Evolutionary conservation across 2,329 filamentous ascomycete species (phyloP), one percentile per base, ranked within the genome.

Genomic region (Colletotrichum cuscutae): DNA sequence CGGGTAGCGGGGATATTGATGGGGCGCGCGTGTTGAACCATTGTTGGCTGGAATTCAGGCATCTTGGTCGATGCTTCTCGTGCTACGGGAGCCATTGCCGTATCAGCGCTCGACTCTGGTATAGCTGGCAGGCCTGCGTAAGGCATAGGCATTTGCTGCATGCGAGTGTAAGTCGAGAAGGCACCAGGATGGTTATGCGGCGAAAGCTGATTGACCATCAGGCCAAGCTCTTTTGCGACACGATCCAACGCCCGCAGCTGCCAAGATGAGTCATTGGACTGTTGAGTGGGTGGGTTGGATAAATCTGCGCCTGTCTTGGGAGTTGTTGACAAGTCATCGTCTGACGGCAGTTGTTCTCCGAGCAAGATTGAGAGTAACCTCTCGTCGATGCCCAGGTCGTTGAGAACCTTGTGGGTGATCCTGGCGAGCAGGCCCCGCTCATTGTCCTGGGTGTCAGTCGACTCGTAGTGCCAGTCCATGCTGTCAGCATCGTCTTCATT

Each of bases 321-420:
- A 28, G 85, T 89, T 11, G 85, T 81, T 12, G 86, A 85, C 11
- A 88, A 75, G 71, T 87, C 82, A 49, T 88, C 84, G 30, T 86
- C 84, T 30, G 84, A 84, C 3, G 92, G 91, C 28, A 97, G 83
- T 2, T 90, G 86, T 80, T 98, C 95, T 13, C 97, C 97, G 68
- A 98, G 92, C 9, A 99, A 91, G 62, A 98, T 91, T 0, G 94
- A 94, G 9, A 99, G 88, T 24, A 97, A 86, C 62, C 90, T 89
- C 75, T 98, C 95, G 77, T 98, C 95, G 68, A 99, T 93, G 9
- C 96, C 96, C 56, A 99, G 84, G 79, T 98, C 95, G 65, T 92
- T 90, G 77, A 99, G 95, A 32, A 98, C 93, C 77, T 92, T 94
- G 71, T 93, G 90, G 3, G 96, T 97, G 62, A 98, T 90, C 12